A percentile compares a stretch with the other conserved stretches of the same genome.
Evolutionary conservation across 352 stramenopile genomes (phyloP).

Genomic region (Elongisporangium senticosum): DNA sequence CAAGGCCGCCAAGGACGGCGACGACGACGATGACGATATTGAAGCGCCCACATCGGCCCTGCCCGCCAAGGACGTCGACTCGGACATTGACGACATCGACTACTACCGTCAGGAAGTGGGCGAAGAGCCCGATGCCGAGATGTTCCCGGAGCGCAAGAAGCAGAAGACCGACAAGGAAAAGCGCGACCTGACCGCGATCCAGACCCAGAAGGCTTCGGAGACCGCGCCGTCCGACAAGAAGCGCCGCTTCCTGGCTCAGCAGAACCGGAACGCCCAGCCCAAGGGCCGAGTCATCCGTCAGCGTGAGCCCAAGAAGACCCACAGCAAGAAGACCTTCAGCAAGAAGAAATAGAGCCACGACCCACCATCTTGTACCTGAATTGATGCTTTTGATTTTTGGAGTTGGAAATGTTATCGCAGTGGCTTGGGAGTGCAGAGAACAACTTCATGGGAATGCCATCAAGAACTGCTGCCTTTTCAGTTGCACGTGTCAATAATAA

Average conservation of each 20-base stretch:
- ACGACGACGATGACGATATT: constrained; percentile 38
- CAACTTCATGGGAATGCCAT: background rate
- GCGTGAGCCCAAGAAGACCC: constrained; percentile 25
- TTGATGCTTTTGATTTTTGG: background rate
- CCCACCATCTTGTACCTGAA: background rate
- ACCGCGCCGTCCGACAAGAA: constrained; percentile 66
- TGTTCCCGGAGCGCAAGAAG: constrained; percentile 71
- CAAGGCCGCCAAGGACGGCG: constrained; percentile 43
- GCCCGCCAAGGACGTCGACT: constrained; percentile 23
- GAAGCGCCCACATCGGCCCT: constrained; percentile 27
- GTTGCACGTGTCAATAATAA: constrained; percentile 1
- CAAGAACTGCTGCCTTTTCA: background rate
- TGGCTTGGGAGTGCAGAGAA: too few relatives aligned
- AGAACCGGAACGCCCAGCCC: constrained; percentile 16
- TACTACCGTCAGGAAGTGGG: constrained; percentile 83
- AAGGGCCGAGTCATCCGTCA: constrained; percentile 62
- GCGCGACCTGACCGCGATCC: constrained; percentile 8
- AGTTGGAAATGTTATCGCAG: background rate
- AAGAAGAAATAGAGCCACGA: constrained; percentile 12
- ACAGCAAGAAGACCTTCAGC: constrained; percentile 10
- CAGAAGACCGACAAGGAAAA: constrained; percentile 24
- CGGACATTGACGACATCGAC: constrained; percentile 66
- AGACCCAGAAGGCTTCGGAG: constrained; percentile 47
- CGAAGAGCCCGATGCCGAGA: constrained; percentile 74
- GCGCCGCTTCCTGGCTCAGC: constrained; percentile 38